Conservation (phyloP, 2,329 filamentous ascomycete species). For the Fusarium sp. region DNA sequence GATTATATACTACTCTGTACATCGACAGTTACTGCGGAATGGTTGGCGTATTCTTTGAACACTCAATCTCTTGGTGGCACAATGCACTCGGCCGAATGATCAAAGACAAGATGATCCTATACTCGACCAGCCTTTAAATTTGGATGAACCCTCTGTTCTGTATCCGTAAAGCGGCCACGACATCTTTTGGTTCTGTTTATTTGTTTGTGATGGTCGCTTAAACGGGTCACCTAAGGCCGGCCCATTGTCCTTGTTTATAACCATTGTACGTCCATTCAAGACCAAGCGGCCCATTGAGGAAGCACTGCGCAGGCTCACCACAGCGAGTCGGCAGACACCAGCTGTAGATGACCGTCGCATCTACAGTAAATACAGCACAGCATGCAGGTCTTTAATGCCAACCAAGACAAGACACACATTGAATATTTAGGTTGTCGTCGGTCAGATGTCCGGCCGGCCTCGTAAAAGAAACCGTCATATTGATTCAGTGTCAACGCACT, state of each 20-base stretch:
- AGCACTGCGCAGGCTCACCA: conserved; percentile 40
- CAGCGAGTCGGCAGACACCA: conserved; percentile 38
- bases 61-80: conserved; percentile 15
- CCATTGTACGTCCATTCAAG: conserved; percentile 34
- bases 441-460: conserved; percentile 28
- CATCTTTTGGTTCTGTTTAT: conserved; percentile 15
- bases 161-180: conserved; percentile 22
- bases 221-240: conserved; percentile 29
- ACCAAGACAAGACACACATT: conserved; percentile 20
- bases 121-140: background rate
- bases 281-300: conserved; percentile 13
- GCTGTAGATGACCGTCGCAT: conserved; percentile 33
- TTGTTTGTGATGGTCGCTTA: conserved; percentile 38
- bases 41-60: conserved; percentile 1
- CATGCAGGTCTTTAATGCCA: conserved; percentile 25
- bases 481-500: conserved; percentile 26
- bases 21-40: conserved; percentile 17
- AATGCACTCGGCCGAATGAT: conserved; percentile 18
- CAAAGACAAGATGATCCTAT: conserved; percentile 1
- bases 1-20: conserved; percentile 8
- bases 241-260: conserved; percentile 38
- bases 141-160: background rate
- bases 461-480: conserved; percentile 27
- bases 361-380: background rate
- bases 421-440: background rate